These are phyloP conservation scores for Yamadazyma nakazawae DNA, from an alignment of 805 yeast species.

Conservation along the genomic window DNA sequence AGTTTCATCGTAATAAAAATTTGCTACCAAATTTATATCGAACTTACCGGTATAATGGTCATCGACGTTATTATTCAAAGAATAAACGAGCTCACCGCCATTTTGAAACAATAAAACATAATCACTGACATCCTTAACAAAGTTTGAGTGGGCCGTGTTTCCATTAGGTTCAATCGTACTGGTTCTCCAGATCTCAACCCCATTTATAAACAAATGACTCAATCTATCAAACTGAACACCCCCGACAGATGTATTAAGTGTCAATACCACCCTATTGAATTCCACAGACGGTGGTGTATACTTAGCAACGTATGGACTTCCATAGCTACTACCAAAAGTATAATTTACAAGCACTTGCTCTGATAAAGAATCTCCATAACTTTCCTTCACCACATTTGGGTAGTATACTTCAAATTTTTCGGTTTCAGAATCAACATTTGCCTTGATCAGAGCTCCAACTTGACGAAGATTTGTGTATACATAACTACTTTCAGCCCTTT, in stretches of 20 bases:
- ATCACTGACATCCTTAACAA: slow-evolving; percentile 62
- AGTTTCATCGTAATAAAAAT: slow-evolving; percentile 43
- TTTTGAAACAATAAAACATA: slow-evolving; percentile 50
- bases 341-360: slow-evolving; percentile 40
- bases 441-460: neutral
- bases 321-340: slow-evolving; percentile 60
- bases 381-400: slow-evolving; percentile 23
- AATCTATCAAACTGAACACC: slow-evolving; percentile 67
- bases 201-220: slow-evolving; percentile 59
- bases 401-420: slow-evolving; percentile 26
- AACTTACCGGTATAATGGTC: slow-evolving; percentile 59
- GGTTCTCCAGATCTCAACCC: slow-evolving; percentile 75
- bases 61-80: slow-evolving; percentile 61
- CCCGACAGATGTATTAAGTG: slow-evolving; percentile 48
- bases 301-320: slow-evolving; percentile 43
- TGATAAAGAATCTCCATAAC: slow-evolving; percentile 35
- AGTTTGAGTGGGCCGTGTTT: slow-evolving; percentile 41
- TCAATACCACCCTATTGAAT: slow-evolving; percentile 53
- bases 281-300: slow-evolving; percentile 44
- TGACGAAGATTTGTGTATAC: neutral
- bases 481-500: neutral
- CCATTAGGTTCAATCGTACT: slow-evolving; percentile 67
- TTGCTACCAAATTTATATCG: slow-evolving; percentile 47
- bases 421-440: neutral
- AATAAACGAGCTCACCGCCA: slow-evolving; percentile 43